Evolutionary conservation across 2,329 filamentous ascomycete genomes (phyloP).

Genomic region (Fonsecaea multimorphosa): DNA sequence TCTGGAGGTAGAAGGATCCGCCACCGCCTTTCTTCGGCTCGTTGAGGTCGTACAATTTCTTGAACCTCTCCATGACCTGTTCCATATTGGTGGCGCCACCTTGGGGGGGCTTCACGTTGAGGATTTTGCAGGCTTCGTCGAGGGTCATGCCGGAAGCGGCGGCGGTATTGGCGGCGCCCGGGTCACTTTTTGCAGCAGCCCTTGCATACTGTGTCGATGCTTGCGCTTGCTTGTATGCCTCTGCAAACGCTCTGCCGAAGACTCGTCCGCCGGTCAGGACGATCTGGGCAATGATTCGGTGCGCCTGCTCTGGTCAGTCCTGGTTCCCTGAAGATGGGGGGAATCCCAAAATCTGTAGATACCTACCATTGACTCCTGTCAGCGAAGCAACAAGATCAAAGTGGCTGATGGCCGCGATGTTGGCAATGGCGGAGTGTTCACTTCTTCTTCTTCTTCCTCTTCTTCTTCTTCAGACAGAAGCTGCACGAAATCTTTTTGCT

Average conservation of each 20-base stretch:
- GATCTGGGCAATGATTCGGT: conserved; percentile 93
- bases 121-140: conserved; percentile 95
- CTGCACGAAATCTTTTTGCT: conserved; percentile 30
- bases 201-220: conserved; percentile 83
- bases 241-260: conserved; percentile 87
- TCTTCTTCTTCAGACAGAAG: conserved; percentile 13
- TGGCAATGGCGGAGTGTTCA: conserved; percentile 9
- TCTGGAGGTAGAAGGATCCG: conserved; percentile 97
- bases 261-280: conserved; percentile 89
- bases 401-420: conserved; percentile 10
- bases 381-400: conserved; percentile 1
- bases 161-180: conserved; percentile 58
- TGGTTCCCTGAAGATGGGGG: conserved; percentile 14
- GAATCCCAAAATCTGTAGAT: not conserved
- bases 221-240: conserved; percentile 94
- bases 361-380: conserved; percentile 28
- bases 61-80: conserved; percentile 83
- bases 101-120: conserved; percentile 90
- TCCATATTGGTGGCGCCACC: conserved; percentile 78
- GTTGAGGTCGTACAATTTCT: conserved; percentile 91
- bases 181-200: conserved; percentile 67
- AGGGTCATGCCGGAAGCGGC: conserved; percentile 79
- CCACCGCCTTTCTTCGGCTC: conserved; percentile 80
- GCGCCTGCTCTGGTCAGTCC: conserved; percentile 66
- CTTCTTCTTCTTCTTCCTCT: too few species aligned